These are phyloP conservation scores for Filosporella fistucella DNA, from an alignment of 495 filamentous ascomycete genomes.

Conservation along the genomic window DNA sequence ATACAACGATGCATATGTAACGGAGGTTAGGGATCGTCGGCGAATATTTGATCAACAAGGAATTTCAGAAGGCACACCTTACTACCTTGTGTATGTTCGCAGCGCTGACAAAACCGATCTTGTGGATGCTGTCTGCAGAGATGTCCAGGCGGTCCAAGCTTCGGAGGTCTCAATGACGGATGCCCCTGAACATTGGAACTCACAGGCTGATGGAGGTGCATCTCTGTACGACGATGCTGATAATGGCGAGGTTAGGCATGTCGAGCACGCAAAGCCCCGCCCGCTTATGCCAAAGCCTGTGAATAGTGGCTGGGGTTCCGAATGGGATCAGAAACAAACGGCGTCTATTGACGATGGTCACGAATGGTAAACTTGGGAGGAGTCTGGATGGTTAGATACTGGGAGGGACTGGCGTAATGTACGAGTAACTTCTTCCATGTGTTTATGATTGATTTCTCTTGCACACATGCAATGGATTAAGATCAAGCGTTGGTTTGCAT, in stretches of 20 bases:
- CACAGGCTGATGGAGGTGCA: conserved; percentile 3
- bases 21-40: conserved; percentile 52
- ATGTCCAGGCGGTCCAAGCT: conserved; percentile 12
- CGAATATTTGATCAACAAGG: conserved; percentile 61
- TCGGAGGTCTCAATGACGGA: neutral
- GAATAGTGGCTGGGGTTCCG: neutral
- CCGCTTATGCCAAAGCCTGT: conserved; percentile 16
- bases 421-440: too few relatives aligned
- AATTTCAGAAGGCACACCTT: conserved; percentile 66
- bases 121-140: conserved; percentile 41
- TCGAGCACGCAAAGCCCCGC: conserved; percentile 16
- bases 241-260: conserved; percentile 5
- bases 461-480: too few relatives aligned
- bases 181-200: neutral
- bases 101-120: conserved; percentile 55
- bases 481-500: too few relatives aligned
- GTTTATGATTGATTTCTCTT: too few relatives aligned
- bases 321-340: neutral
- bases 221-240: conserved; percentile 4
- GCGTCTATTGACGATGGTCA: neutral
- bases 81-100: conserved; percentile 83
- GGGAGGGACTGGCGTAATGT: too few relatives aligned
- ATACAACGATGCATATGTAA: conserved; percentile 87
- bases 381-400: too few relatives aligned
- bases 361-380: neutral